Evolutionary conservation across 148 eudicot species (phyloP).

Genomic region (Arbutus unedo): DNA sequence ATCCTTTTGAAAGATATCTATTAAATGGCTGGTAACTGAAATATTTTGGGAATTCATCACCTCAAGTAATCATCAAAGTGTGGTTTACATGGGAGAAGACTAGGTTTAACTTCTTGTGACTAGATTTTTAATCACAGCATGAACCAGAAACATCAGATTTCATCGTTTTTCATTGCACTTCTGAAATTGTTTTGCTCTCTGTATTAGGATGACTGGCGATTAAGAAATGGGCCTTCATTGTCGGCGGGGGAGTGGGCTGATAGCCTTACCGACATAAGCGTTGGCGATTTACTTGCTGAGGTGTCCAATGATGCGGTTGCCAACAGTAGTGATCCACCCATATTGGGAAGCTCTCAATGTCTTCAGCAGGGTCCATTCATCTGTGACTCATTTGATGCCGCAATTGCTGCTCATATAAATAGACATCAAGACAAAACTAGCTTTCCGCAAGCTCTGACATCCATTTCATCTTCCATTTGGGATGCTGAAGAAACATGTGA

Average conservation of each 20-base stretch:
- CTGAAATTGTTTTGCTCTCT: conserved; percentile 13
- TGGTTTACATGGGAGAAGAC: not conserved
- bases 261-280: conserved; percentile 73
- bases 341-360: conserved; percentile 33
- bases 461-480: conserved; percentile 64
- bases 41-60: not conserved
- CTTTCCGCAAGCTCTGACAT: conserved; percentile 30
- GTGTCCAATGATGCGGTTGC: conserved; percentile 34
- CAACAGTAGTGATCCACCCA: conserved; percentile 34
- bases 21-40: not conserved
- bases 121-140: not conserved
- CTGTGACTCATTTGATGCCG: conserved; percentile 96
- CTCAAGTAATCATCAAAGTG: not conserved
- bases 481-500: conserved; percentile 98
- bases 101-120: not conserved
- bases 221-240: conserved; percentile 28
- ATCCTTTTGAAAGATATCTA: not conserved
- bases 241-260: conserved; percentile 84
- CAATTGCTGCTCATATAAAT: conserved; percentile 89
- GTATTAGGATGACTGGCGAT: conserved; percentile 38
- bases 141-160: not conserved
- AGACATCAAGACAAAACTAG: conserved; percentile 49
- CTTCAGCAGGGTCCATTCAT: conserved; percentile 54
- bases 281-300: conserved; percentile 65
- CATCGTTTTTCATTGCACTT: conserved; percentile 8